These are phyloP conservation scores for Phytophthora pluvialis DNA, from an alignment of 352 stramenopile genomes.

Conservation along the genomic window DNA sequence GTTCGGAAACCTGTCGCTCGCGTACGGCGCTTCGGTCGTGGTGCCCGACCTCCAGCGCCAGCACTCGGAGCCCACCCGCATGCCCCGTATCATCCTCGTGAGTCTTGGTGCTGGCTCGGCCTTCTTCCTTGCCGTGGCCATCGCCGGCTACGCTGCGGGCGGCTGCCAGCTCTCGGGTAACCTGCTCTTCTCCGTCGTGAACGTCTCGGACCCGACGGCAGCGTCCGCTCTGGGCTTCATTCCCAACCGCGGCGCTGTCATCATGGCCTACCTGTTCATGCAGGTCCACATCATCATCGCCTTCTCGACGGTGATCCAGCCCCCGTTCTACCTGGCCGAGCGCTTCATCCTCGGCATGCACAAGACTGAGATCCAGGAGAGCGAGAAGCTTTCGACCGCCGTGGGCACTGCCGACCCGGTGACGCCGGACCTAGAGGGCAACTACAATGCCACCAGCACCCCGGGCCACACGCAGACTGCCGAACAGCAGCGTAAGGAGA, in stretches of 20 bases:
- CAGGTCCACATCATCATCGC: constrained; percentile 53
- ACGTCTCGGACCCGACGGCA: constrained; percentile 29
- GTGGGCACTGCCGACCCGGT: constrained; percentile 5
- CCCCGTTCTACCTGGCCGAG: constrained; percentile 52
- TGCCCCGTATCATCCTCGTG: constrained; percentile 52
- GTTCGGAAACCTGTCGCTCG: constrained; percentile 47
- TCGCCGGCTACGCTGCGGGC: constrained; percentile 44
- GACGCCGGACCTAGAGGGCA: constrained; percentile 33
- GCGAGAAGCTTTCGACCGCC: constrained; percentile 35
- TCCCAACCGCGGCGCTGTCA: constrained; percentile 32
- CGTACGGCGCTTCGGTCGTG: constrained; percentile 43
- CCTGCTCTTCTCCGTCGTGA: constrained; percentile 43
- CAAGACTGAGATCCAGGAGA: constrained; percentile 11
- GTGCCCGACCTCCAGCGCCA: constrained; percentile 45
- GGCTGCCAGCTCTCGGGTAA: constrained; percentile 52
- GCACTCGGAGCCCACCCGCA: constrained; percentile 51
- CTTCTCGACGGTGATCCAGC: constrained; percentile 50
- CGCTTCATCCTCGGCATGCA: constrained; percentile 56
- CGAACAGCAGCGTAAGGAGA: constrained; percentile 22
- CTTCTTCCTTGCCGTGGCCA: constrained; percentile 49
- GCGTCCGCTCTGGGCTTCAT: constrained; percentile 33
- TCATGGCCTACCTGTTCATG: constrained; percentile 48
- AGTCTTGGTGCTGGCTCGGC: constrained; percentile 46
- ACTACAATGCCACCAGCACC: constrained; percentile 29
- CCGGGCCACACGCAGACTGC: constrained; percentile 7